phyloP scores from a whole-genome alignment of 129 eudicot genomes.

The Gnaphalium uliginosum region DNA sequence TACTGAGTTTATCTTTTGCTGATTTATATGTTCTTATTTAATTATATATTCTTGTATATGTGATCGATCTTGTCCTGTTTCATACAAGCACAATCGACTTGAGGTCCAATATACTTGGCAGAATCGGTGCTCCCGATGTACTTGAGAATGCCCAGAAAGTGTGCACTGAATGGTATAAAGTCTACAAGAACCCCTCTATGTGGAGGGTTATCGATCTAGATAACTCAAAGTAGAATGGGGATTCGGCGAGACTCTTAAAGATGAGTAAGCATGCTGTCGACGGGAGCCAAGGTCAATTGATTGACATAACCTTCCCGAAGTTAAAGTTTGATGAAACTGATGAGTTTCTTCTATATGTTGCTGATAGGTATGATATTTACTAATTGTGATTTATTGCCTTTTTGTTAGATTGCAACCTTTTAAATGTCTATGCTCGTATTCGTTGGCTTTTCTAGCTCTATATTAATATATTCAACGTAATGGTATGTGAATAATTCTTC shows the following conservation, averaged over 20 bases:
- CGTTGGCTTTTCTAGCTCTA: too few relatives aligned
- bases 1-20: too few relatives aligned
- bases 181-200: conserved; percentile 15
- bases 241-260: not conserved
- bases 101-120: not conserved
- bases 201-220: conserved; percentile 1
- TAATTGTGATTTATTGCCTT: not conserved
- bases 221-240: not conserved
- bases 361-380: conserved; percentile 1
- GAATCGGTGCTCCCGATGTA: conserved; percentile 10
- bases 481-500: too few relatives aligned
- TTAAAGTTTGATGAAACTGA: not conserved
- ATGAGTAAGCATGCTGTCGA: conserved; percentile 19
- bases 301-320: not conserved
- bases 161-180: conserved; percentile 6
- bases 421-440: too few relatives aligned
- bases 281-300: conserved; percentile 13
- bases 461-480: not conserved
- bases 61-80: too few relatives aligned
- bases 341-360: conserved; percentile 2
- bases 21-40: too few relatives aligned
- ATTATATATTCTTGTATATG: too few relatives aligned
- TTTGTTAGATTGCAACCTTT: not conserved
- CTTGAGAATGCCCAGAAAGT: conserved; percentile 13
- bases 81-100: not conserved